Percentiles rank a stretch among this genome's conserved stretches.
These are phyloP conservation scores for Penicillium brevicompactum DNA, from an alignment of 2,329 filamentous ascomycete species.

Conservation along the genomic window DNA sequence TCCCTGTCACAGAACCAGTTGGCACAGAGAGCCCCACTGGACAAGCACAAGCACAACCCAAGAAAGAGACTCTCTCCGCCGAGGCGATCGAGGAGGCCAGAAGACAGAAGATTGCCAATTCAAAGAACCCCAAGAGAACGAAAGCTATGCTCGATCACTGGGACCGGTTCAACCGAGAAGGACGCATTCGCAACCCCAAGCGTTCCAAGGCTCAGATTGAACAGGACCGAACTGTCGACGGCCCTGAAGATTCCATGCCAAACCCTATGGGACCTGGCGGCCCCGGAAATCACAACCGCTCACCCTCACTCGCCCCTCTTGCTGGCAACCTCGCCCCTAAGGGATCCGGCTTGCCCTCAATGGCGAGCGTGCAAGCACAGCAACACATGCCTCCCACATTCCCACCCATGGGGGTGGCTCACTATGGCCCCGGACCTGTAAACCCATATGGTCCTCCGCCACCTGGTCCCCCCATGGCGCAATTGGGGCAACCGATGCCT, in stretches of 20 bases:
- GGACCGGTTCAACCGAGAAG: slow-evolving; percentile 46
- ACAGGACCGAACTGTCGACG: slow-evolving; percentile 37
- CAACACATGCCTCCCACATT: slow-evolving; percentile 19
- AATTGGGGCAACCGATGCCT: slow-evolving; percentile 18
- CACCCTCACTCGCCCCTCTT: slow-evolving; percentile 24
- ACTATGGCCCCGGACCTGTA: slow-evolving; percentile 12
- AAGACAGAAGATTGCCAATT: slow-evolving; percentile 44
- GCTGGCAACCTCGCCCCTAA: slow-evolving; percentile 25
- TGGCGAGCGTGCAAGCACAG: slow-evolving; percentile 17
- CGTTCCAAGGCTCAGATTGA: slow-evolving; percentile 49
- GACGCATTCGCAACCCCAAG: slow-evolving; percentile 47
- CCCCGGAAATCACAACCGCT: slow-evolving; percentile 28
- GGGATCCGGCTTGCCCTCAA: slow-evolving; percentile 18
- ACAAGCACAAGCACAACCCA: slow-evolving; percentile 10
- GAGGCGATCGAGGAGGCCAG: slow-evolving; percentile 36
- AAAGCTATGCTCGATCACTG: slow-evolving; percentile 50
- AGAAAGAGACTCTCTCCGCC: slow-evolving; percentile 19
- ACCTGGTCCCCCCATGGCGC: slow-evolving; percentile 13
- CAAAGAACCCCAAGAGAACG: slow-evolving; percentile 48
- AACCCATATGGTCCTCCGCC: slow-evolving; percentile 18
- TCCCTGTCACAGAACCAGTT: slow-evolving; percentile 17
- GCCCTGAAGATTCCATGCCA: slow-evolving; percentile 28
- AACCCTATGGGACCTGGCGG: slow-evolving; percentile 15
- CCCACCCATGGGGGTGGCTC: slow-evolving; percentile 19
- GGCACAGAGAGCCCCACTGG: slow-evolving; percentile 11